Percentiles rank a stretch among this genome's conserved stretches.
Evolutionary conservation across 345 rosid genomes (phyloP).

Genomic region (Jatropha curcas): DNA sequence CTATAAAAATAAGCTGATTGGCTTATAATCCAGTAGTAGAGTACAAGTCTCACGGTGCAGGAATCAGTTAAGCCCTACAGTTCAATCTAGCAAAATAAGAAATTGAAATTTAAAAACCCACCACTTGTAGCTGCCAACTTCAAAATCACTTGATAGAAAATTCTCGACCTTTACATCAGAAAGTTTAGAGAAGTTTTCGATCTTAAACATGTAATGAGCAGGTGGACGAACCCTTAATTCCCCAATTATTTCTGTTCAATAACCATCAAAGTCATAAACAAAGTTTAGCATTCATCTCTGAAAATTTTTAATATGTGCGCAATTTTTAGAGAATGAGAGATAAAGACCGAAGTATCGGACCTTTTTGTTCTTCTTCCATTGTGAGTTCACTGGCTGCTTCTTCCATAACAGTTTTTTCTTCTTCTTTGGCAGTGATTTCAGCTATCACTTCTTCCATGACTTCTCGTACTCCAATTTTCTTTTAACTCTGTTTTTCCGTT

Average conservation of each 20-base stretch:
- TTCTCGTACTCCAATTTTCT: not conserved
- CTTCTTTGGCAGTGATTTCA: too few species aligned
- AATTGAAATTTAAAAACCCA: not conserved
- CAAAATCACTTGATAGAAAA: not conserved
- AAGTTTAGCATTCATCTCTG: too few species aligned
- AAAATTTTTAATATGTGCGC: too few species aligned
- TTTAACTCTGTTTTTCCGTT: not conserved
- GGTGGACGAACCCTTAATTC: conserved; percentile 13
- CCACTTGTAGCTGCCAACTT: conserved; percentile 6
- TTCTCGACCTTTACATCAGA: not conserved
- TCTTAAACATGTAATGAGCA: conserved; percentile 4
- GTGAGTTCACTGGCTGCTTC: not conserved
- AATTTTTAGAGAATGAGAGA: too few species aligned
- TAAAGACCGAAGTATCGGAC: too few species aligned
- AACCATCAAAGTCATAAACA: not conserved
- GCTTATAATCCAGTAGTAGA: too few species aligned
- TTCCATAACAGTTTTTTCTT: too few species aligned
- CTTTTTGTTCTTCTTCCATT: too few species aligned
- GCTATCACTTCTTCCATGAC: not conserved
- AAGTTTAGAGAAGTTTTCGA: conserved; percentile 10
- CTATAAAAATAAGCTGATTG: too few species aligned
- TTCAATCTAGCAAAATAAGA: too few species aligned
- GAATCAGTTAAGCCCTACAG: too few species aligned
- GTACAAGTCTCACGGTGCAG: too few species aligned
- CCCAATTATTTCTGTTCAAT: not conserved